phyloP scores from a whole-genome alignment of 495 filamentous ascomycete species.

The Friedmanniomyces simplex region DNA sequence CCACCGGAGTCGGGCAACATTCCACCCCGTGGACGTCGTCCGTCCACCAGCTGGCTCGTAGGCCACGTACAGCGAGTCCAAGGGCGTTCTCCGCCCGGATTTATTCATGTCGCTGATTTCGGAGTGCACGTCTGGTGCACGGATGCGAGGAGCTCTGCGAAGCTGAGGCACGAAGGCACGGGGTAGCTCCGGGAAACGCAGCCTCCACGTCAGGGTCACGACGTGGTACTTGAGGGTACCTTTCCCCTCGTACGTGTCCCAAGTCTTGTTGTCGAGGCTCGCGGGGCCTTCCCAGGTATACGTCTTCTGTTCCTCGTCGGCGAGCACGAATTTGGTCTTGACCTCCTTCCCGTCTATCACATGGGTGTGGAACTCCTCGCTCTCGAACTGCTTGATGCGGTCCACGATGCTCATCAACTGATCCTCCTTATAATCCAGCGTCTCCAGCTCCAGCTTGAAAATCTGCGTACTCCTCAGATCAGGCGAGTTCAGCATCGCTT shows the following conservation, averaged over 20 bases:
- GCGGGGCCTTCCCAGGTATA: constrained; percentile 12
- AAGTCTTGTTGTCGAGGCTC: constrained; percentile 1
- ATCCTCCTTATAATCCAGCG: constrained; percentile 15
- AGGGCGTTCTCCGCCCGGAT: no score
- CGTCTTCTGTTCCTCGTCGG: background rate
- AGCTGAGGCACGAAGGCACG: constrained; percentile 6
- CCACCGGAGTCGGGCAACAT: no score
- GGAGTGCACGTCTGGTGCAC: background rate
- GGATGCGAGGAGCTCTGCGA: constrained; percentile 1
- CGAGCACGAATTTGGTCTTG: constrained; percentile 9
- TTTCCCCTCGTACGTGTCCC: background rate
- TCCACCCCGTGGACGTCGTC: background rate
- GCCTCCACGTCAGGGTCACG: constrained; percentile 13
- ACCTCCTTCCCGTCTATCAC: constrained; percentile 3
- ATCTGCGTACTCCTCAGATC: constrained; percentile 8
- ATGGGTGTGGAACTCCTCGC: constrained; percentile 21
- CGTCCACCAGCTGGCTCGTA: background rate
- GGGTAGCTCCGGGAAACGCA: constrained; percentile 10
- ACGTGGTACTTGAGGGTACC: constrained; percentile 12
- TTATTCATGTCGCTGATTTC: no score
- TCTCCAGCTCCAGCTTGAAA: constrained; percentile 22
- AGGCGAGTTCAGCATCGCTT: constrained; percentile 8
- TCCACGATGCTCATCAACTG: constrained; percentile 21
- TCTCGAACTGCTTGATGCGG: constrained; percentile 24
- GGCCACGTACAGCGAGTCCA: background rate